A percentile compares a stretch with the other conserved stretches of the same genome.
phyloP scores from a whole-genome alignment of 306 rosid species.

The Argentina anserina region DNA sequence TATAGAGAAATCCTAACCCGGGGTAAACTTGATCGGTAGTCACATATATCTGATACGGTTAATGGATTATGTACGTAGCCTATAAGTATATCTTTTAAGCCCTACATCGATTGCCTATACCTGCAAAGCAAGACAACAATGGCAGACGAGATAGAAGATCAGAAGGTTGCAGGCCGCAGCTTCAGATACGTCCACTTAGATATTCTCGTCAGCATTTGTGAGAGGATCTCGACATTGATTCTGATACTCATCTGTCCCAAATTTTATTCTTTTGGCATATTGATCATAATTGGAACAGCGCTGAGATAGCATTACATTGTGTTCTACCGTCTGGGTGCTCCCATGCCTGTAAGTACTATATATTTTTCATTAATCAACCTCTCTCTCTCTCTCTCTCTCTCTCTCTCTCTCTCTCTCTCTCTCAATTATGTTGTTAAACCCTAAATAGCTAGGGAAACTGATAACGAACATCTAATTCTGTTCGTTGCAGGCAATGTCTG shows the following conservation, averaged over 20 bases:
- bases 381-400: too few species aligned
- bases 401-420: background rate
- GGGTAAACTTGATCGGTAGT: too few species aligned
- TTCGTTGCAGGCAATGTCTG: background rate
- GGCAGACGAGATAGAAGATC: background rate
- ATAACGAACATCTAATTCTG: background rate
- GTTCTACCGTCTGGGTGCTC: background rate
- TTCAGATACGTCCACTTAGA: background rate
- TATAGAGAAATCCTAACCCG: too few species aligned
- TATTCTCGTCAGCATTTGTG: background rate
- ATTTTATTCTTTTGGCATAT: background rate
- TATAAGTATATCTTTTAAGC: background rate
- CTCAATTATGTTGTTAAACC: background rate
- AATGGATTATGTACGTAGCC: too few species aligned
- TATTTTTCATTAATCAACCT: too few species aligned
- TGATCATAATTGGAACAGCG: background rate
- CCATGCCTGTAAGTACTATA: background rate
- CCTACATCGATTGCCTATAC: background rate
- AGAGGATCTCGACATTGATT: background rate
- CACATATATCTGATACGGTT: too few species aligned
- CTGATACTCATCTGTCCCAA: background rate
- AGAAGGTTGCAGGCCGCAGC: background rate
- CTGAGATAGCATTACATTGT: background rate
- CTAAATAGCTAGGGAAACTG: too few species aligned
- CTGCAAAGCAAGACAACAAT: background rate